Conservation (phyloP, 345 rosid genomes). For the Excoecaria cochinchinensis region DNA sequence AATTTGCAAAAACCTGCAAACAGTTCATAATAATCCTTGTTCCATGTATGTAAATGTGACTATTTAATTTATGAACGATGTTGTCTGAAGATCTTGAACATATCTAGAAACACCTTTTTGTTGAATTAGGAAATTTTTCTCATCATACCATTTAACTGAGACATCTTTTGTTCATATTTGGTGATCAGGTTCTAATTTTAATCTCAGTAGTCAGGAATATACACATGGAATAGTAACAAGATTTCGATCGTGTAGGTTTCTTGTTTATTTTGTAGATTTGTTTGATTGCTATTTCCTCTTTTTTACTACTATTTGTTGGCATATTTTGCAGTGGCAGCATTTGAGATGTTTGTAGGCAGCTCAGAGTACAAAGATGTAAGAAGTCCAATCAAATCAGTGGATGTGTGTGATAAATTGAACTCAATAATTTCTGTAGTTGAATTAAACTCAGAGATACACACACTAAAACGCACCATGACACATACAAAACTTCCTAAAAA, state of each 20-base stretch:
- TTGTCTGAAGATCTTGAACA: not conserved
- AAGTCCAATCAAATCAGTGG: conserved; percentile 5
- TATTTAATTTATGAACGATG: not conserved
- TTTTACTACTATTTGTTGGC: conserved; percentile 24
- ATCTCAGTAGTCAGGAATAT: conserved; percentile 52
- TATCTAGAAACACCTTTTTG: not conserved
- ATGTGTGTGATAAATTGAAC: not conserved
- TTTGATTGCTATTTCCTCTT: conserved; percentile 5
- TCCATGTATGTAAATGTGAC: not conserved
- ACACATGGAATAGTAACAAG: conserved; percentile 70
- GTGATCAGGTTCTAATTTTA: conserved; percentile 70
- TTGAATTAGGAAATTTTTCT: not conserved
- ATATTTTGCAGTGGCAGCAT: conserved; percentile 65
- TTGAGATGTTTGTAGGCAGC: conserved; percentile 60
- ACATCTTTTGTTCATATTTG: not conserved
- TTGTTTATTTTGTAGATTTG: conserved; percentile 7
- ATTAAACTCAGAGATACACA: too few species aligned
- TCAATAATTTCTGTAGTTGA: too few species aligned
- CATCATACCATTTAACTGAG: not conserved
- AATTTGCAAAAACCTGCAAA: not conserved
- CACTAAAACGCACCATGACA: too few species aligned
- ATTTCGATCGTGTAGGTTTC: conserved; percentile 62
- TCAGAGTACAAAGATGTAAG: conserved; percentile 72
- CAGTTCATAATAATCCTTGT: not conserved
- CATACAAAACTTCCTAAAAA: too few species aligned